phyloP scores from a whole-genome alignment of 1,284 basidiomycete genomes.

The Heterobasidion annosum region DNA sequence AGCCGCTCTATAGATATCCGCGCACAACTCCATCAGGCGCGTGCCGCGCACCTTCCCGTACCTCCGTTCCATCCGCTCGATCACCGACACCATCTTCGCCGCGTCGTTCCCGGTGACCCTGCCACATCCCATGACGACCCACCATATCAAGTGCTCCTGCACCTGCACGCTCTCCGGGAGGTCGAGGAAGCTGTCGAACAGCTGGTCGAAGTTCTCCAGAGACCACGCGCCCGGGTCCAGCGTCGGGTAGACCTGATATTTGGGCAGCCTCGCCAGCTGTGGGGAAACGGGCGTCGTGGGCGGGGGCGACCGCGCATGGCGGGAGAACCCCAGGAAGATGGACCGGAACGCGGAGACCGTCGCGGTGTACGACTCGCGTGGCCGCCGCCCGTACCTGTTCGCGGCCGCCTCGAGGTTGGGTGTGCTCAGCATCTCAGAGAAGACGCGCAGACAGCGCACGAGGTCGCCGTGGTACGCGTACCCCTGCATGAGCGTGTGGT shows the following conservation, averaged over 20 bases:
- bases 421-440: constrained; percentile 63
- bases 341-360: constrained; percentile 53
- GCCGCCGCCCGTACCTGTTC: neutral
- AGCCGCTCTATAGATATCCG: constrained; percentile 9
- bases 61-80: constrained; percentile 41
- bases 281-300: neutral
- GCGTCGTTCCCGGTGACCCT: constrained; percentile 44
- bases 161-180: constrained; percentile 34
- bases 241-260: neutral
- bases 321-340: constrained; percentile 71
- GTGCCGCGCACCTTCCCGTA: constrained; percentile 41
- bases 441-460: constrained; percentile 42
- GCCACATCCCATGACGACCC: constrained; percentile 55
- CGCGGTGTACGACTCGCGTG: constrained; percentile 24
- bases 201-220: constrained; percentile 37
- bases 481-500: constrained; percentile 57
- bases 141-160: constrained; percentile 42
- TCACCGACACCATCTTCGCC: constrained; percentile 39
- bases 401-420: constrained; percentile 19
- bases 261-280: neutral
- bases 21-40: constrained; percentile 29
- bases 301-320: constrained; percentile 34
- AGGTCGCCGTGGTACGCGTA: constrained; percentile 68
- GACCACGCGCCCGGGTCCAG: constrained; percentile 32
- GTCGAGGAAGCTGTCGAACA: constrained; percentile 52